A percentile compares a stretch with the other conserved stretches of the same genome.
Conservation (phyloP, 176 grass and related monocot genomes). For the Poa pratensis region DNA sequence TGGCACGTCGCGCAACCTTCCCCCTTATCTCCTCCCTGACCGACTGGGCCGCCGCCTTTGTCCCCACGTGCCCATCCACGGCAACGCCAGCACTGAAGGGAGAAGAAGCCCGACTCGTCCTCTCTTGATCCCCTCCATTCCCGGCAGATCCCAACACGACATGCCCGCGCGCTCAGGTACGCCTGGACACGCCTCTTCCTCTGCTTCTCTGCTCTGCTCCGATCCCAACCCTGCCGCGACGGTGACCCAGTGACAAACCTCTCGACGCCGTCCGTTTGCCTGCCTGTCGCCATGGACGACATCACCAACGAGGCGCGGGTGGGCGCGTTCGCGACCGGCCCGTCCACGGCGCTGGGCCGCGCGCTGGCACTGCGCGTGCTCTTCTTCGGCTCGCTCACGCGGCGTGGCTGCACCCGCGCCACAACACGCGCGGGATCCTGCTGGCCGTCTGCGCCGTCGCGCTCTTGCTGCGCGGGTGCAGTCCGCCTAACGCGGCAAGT, state of each 20-base stretch:
- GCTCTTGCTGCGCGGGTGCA: conserved; percentile 72
- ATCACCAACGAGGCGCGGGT: conserved; percentile 46
- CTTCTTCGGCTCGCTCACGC: conserved; percentile 50
- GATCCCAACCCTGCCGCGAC: background rate
- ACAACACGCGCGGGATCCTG: conserved; percentile 82
- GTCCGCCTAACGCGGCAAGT: conserved; percentile 88
- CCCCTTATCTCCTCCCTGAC: conserved; percentile 35
- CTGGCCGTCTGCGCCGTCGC: conserved; percentile 70
- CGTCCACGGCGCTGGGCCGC: conserved; percentile 74
- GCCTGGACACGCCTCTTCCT: background rate
- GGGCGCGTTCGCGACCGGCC: conserved; percentile 75
- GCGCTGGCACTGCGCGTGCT: conserved; percentile 82
- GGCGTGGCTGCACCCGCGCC: conserved; percentile 70
- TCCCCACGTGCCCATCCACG: conserved; percentile 26
- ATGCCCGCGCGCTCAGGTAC: background rate
- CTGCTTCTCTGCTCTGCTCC: background rate
- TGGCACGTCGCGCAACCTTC: conserved; percentile 16
- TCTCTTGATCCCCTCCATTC: conserved; percentile 17
- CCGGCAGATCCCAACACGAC: conserved; percentile 39
- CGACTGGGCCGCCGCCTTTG: conserved; percentile 36
- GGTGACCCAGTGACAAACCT: no score
- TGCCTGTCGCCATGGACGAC: no score
- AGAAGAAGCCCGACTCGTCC: conserved; percentile 29
- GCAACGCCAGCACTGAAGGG: background rate
- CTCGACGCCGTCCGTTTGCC: no score